These are phyloP conservation scores for Lecanicillium sp. DNA, from an alignment of 2,329 filamentous ascomycete genomes.

Conservation along the genomic window DNA sequence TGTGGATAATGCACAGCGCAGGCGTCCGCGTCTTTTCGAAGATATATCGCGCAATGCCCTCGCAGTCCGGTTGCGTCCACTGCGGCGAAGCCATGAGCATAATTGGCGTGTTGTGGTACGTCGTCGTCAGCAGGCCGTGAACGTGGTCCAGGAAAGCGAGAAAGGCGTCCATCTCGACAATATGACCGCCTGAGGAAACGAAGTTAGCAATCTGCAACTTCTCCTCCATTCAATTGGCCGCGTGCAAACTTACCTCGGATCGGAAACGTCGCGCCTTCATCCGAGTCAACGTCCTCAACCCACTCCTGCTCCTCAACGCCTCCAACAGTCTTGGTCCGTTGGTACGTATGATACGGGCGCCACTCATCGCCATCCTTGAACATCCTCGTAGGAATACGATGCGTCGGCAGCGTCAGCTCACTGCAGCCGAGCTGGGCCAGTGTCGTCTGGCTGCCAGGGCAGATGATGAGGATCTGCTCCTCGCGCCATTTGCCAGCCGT, in stretches of 20 bases:
- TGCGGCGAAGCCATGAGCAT: constrained; percentile 82
- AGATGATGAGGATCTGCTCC: constrained; percentile 62
- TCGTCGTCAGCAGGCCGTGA: constrained; percentile 79
- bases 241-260: constrained; percentile 45
- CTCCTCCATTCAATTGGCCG: neutral
- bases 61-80: constrained; percentile 83
- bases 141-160: constrained; percentile 89
- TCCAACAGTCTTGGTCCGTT: constrained; percentile 45
- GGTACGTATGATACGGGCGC: constrained; percentile 69
- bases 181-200: constrained; percentile 54
- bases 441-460: constrained; percentile 79
- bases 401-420: constrained; percentile 83
- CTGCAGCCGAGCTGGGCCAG: constrained; percentile 84
- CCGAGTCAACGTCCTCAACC: constrained; percentile 81
- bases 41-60: constrained; percentile 83
- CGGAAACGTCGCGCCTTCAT: constrained; percentile 85
- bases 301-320: constrained; percentile 55
- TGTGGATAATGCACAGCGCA: constrained; percentile 82
- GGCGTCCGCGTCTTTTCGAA: constrained; percentile 97
- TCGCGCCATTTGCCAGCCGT: constrained; percentile 51
- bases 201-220: neutral
- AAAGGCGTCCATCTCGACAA: constrained; percentile 87
- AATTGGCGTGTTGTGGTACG: constrained; percentile 93
- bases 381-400: constrained; percentile 88
- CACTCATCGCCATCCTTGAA: constrained; percentile 77